Conservation (phyloP, 345 rosid species). For the Eutrema heterophyllum region DNA sequence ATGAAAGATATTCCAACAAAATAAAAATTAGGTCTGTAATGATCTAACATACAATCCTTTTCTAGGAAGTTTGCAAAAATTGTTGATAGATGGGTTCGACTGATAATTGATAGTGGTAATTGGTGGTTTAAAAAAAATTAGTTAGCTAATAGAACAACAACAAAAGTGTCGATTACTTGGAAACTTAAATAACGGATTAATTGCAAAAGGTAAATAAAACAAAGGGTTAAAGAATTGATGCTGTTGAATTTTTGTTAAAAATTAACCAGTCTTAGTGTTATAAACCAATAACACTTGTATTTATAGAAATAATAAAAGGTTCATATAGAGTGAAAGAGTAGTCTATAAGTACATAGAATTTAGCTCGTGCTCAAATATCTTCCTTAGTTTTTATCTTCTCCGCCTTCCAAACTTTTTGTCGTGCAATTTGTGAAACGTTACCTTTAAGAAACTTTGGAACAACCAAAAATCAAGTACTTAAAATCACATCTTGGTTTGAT, state of each 20-base stretch:
- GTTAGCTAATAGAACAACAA: background rate
- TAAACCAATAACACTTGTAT: background rate
- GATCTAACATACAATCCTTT: background rate
- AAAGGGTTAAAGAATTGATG: background rate
- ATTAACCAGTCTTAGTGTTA: background rate
- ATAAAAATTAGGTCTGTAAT: background rate
- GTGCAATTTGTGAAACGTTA: slow-evolving; percentile 26
- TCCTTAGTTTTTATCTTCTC: background rate
- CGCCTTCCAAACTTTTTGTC: background rate
- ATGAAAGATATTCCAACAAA: background rate
- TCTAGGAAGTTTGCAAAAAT: background rate
- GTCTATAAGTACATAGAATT: background rate
- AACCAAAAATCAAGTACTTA: slow-evolving; percentile 22
- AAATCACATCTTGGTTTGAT: slow-evolving; percentile 29
- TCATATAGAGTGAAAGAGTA: background rate
- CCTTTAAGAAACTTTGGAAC: slow-evolving; percentile 32
- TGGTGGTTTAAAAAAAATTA: background rate
- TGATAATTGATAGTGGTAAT: background rate
- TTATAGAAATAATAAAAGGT: background rate
- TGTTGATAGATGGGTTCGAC: background rate
- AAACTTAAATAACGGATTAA: background rate
- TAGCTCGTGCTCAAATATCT: background rate
- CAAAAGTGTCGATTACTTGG: background rate
- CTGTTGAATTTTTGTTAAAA: background rate
- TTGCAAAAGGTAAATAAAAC: background rate